Percentiles rank a stretch among this genome's conserved stretches.
These are phyloP conservation scores for Epichloe elymi DNA, from an alignment of 2,329 filamentous ascomycete genomes.

Conservation along the genomic window DNA sequence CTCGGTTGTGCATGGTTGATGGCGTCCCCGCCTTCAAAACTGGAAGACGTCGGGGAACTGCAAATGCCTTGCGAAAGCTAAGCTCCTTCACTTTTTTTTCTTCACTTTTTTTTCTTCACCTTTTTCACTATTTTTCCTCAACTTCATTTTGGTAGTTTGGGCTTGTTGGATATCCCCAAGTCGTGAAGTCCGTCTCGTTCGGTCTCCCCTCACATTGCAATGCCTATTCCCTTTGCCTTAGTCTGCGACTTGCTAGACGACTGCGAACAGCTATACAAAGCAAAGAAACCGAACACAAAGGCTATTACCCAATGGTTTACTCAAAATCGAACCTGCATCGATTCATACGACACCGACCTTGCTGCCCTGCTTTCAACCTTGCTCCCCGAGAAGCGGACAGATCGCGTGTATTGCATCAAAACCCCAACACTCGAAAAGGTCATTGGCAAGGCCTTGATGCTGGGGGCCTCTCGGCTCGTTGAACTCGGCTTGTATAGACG, in stretches of 20 bases:
- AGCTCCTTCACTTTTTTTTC: no score
- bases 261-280: constrained; percentile 36
- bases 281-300: constrained; percentile 18
- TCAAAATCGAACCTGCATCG: constrained; percentile 43
- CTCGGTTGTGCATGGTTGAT: neutral
- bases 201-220: constrained; percentile 15
- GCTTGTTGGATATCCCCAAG: neutral
- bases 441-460: constrained; percentile 51
- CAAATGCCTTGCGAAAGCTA: neutral
- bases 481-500: constrained; percentile 51
- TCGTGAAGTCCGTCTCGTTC: neutral
- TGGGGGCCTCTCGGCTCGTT: constrained; percentile 46
- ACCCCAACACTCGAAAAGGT: constrained; percentile 47
- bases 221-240: constrained; percentile 55
- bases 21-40: no score
- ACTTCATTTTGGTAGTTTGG: neutral
- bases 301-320: constrained; percentile 55
- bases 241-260: constrained; percentile 63
- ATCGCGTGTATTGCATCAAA: constrained; percentile 65
- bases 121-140: no score
- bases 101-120: no score
- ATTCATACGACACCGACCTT: constrained; percentile 41
- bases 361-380: constrained; percentile 61
- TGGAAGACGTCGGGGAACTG: neutral
- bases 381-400: constrained; percentile 61